These are phyloP conservation scores for Psilocybe azurescens DNA, from an alignment of 768 basidiomycete species.

Conservation along the genomic window DNA sequence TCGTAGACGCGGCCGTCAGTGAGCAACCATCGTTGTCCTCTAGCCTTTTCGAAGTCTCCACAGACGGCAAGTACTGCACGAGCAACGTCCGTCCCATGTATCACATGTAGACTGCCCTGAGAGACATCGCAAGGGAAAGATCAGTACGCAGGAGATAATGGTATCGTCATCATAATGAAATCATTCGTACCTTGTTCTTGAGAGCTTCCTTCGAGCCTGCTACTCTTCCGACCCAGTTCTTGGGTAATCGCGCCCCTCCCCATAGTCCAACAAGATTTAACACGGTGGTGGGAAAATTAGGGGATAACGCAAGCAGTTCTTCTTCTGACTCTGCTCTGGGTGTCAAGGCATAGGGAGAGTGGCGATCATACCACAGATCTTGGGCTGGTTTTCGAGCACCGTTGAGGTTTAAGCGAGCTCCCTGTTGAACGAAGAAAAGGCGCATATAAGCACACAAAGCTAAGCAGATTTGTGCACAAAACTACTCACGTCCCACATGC, in stretches of 20 bases:
- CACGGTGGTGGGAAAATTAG: slow-evolving; percentile 50
- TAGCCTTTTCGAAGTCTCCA: slow-evolving; percentile 43
- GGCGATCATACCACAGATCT: slow-evolving; percentile 54
- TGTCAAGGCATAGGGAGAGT: slow-evolving; percentile 49
- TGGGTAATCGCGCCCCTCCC: slow-evolving; percentile 55
- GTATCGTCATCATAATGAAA: background rate
- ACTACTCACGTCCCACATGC: slow-evolving; percentile 64
- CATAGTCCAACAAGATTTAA: slow-evolving; percentile 68
- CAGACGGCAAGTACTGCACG: slow-evolving; percentile 66
- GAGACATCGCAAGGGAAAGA: background rate
- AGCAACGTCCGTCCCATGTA: slow-evolving; percentile 66
- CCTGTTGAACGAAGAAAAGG: slow-evolving; percentile 8
- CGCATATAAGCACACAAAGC: background rate
- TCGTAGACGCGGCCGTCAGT: slow-evolving; percentile 64
- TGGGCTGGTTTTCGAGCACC: slow-evolving; percentile 13
- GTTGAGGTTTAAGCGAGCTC: slow-evolving; percentile 17
- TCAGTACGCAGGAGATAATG: background rate
- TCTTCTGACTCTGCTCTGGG: slow-evolving; percentile 56
- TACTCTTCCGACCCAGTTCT: slow-evolving; percentile 59
- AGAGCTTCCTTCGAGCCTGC: slow-evolving; percentile 61
- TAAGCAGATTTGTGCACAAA: background rate
- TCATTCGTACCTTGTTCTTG: slow-evolving; percentile 45
- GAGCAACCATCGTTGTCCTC: slow-evolving; percentile 60
- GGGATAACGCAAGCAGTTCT: slow-evolving; percentile 54
- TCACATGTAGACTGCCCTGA: slow-evolving; percentile 63